Evolutionary conservation across 2,329 filamentous ascomycete species (phyloP).

Genomic region (Neopestalotiopsis clavispora): DNA sequence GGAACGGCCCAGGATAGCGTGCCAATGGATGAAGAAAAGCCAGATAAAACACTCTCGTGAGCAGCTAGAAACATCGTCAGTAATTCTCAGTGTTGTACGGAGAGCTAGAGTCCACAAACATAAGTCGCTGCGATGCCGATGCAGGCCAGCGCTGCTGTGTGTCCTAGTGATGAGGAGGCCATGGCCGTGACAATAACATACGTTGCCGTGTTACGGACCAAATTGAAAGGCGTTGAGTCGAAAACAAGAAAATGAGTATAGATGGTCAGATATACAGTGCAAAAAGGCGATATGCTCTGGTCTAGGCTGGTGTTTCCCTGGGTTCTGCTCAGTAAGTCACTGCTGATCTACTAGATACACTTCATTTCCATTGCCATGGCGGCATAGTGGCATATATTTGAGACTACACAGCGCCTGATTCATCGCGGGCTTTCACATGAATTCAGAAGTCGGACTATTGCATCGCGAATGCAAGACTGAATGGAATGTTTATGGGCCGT

Average conservation of each 20-base stretch:
- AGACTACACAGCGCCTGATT: not conserved
- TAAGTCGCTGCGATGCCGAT: not conserved
- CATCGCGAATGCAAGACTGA: not conserved
- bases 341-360: not conserved
- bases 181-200: not conserved
- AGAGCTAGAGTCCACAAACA: not conserved
- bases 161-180: not conserved
- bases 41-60: not conserved
- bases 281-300: not conserved
- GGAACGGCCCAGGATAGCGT: constrained; percentile 18
- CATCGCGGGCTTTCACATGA: not conserved
- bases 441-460: not conserved
- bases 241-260: not conserved
- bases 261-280: not conserved
- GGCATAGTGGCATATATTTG: not conserved
- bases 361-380: not conserved
- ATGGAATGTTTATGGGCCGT: constrained; percentile 3
- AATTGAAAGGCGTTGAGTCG: not conserved
- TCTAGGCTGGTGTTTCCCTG: no score
- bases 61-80: not conserved
- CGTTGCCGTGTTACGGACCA: not conserved
- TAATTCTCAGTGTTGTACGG: no score
- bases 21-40: constrained; percentile 20
- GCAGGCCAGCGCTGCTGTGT: not conserved
- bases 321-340: not conserved